Evolutionary conservation across 2,329 filamentous ascomycete species (phyloP).

Genomic region (Trichophyton simii): DNA sequence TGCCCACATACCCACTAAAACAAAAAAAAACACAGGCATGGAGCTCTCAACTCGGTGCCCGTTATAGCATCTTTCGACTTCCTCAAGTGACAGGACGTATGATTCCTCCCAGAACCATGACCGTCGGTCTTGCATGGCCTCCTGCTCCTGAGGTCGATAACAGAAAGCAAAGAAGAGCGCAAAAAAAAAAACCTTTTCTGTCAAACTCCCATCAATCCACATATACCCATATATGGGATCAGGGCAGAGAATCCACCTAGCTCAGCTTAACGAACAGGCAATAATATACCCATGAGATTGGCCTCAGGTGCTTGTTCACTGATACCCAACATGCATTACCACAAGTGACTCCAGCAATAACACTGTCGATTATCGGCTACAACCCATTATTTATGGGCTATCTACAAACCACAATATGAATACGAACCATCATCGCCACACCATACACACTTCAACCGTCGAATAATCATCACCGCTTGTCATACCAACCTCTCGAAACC

Average conservation of each 20-base stretch:
- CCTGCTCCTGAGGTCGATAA: not conserved
- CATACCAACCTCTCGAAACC: not conserved
- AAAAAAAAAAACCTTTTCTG: not conserved
- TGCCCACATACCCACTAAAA: not conserved
- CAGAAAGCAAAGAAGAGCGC: not conserved
- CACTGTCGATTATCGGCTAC: not conserved
- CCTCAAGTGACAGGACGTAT: not conserved
- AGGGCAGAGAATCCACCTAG: not conserved
- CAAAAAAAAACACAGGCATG: not conserved
- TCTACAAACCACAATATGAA: not conserved
- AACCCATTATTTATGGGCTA: not conserved
- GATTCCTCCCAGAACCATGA: not conserved
- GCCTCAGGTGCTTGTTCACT: not conserved
- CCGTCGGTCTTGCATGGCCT: not conserved
- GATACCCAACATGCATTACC: not conserved
- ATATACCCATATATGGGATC: not conserved
- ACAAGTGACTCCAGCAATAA: not conserved
- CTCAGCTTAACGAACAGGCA: not conserved
- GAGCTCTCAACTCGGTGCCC: not conserved
- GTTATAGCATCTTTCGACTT: constrained; percentile 1
- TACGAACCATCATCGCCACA: not conserved
- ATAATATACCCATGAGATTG: not conserved
- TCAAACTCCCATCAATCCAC: not conserved
- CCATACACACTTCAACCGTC: not conserved
- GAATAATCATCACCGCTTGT: not conserved